Evolutionary conservation across 108 stramenopile species (phyloP).

Genomic region (Discostella pseudostelligera): DNA sequence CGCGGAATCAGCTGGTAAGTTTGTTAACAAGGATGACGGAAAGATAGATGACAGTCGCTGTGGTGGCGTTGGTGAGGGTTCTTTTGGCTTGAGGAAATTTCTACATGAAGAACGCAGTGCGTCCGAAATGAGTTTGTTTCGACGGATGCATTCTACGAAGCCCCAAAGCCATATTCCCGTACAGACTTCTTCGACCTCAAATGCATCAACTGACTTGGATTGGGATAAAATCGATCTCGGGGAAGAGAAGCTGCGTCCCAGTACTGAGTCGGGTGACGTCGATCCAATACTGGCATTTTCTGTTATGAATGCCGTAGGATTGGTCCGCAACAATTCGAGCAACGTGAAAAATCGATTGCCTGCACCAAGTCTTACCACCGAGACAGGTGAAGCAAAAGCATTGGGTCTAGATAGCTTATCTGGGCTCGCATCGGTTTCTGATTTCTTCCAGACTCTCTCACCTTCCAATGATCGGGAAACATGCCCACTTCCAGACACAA

Average conservation of each 20-base stretch:
- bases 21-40: background rate
- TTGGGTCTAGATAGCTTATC: constrained; percentile 18
- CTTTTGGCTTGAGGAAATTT: constrained; percentile 1
- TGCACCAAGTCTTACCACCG: background rate
- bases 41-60: constrained; percentile 5
- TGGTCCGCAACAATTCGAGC: constrained; percentile 37
- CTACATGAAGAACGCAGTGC: constrained; percentile 20
- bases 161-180: constrained; percentile 24
- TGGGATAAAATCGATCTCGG: background rate
- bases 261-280: constrained; percentile 14
- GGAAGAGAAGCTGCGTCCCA: background rate
- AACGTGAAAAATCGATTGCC: constrained; percentile 2
- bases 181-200: background rate
- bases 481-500: constrained; percentile 12
- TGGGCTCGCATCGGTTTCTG: constrained; percentile 14
- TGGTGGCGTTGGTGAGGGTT: background rate
- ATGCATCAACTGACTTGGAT: background rate
- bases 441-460: constrained; percentile 17
- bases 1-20: constrained; percentile 2
- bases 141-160: constrained; percentile 36
- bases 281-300: constrained; percentile 71
- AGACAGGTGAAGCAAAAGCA: constrained; percentile 8
- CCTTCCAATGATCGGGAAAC: constrained; percentile 9
- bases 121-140: constrained; percentile 57
- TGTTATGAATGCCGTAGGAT: constrained; percentile 64